Conservation (phyloP, 345 rosid genomes). For the Physaria fendleri region DNA sequence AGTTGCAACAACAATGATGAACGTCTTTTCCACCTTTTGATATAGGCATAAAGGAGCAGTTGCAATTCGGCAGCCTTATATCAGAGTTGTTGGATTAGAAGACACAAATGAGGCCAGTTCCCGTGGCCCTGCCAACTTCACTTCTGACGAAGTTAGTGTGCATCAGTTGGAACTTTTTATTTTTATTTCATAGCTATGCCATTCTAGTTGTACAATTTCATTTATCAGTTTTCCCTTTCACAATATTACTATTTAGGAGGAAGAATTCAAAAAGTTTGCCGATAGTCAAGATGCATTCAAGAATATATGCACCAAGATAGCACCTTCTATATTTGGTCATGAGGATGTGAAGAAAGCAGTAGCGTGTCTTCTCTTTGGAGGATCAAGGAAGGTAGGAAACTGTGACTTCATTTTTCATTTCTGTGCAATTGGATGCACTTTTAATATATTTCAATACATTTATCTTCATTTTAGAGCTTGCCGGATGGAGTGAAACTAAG, state of each 20-base stretch:
- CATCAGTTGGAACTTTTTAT: not conserved
- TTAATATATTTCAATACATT: not conserved
- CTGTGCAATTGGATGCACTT: not conserved
- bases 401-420: not conserved
- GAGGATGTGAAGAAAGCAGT: slow-evolving; percentile 85
- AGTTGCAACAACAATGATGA: not conserved
- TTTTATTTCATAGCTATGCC: not conserved
- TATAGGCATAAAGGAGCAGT: slow-evolving; percentile 90
- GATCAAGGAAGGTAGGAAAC: slow-evolving; percentile 71
- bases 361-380: slow-evolving; percentile 95
- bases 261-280: slow-evolving; percentile 85
- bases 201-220: not conserved
- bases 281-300: slow-evolving; percentile 51
- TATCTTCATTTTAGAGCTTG: slow-evolving; percentile 42
- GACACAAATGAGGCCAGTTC: slow-evolving; percentile 72
- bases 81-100: slow-evolving; percentile 86
- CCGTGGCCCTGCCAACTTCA: slow-evolving; percentile 68
- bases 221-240: not conserved
- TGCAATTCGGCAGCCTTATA: slow-evolving; percentile 89
- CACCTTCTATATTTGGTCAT: slow-evolving; percentile 93
- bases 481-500: slow-evolving; percentile 93
- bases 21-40: not conserved
- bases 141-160: slow-evolving; percentile 65
- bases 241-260: slow-evolving; percentile 43
- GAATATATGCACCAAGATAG: slow-evolving; percentile 69